Base-by-base conservation (phyloP, 345 rosid species). In the Ceriops decandra region DNA sequence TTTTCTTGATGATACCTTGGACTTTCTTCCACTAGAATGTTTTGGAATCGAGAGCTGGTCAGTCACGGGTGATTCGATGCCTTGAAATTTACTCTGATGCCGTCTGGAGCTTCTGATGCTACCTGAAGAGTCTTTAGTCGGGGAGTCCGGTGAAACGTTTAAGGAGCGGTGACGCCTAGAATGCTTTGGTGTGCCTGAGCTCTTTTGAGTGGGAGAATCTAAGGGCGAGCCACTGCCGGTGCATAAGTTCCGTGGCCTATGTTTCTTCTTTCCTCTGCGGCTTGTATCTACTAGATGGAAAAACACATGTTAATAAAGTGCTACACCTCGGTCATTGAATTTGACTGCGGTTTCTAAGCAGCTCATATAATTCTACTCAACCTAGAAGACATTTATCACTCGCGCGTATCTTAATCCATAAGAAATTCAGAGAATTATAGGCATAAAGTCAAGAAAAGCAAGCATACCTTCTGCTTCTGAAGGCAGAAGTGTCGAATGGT, bases 131-230 rank as follows among this genome's bases (percentile, higher is more conserved):
- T 79, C 78, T 24, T 63, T 46, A 26, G 60, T 51, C 1, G 77
- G 68, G 32, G 85, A 80, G 32, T 77, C 85, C 57, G 57, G n/a
- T 1, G 74, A 30, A n/a, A 8, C 49, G 52, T 66, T 76, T 30
- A 84, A 22, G 49, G 81, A 53, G 22, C 68, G 79, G 20, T 49
- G 68, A 22, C 80, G 83, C 80, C 79, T 81, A 1, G 80, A 63
- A 17, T 65, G 75, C 82, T 76, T 85, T 7, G 81, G 57, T 17
- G 54, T 67, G 16, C 82, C 87, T 0, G 71, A 22, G 56, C 62
- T 60, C 35, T 52, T 61, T 52, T 27, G 59, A 52, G 69, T 72
- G 0, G 88, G 83, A 3, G 76, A 63, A 56, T 63, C 46, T 1
- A 71, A 0, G 0, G 83, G 72, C 30, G 84, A 76, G 21, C 52